Base-by-base conservation (phyloP, 2,329 filamentous ascomycete genomes). In the Claviceps sp. region DNA sequence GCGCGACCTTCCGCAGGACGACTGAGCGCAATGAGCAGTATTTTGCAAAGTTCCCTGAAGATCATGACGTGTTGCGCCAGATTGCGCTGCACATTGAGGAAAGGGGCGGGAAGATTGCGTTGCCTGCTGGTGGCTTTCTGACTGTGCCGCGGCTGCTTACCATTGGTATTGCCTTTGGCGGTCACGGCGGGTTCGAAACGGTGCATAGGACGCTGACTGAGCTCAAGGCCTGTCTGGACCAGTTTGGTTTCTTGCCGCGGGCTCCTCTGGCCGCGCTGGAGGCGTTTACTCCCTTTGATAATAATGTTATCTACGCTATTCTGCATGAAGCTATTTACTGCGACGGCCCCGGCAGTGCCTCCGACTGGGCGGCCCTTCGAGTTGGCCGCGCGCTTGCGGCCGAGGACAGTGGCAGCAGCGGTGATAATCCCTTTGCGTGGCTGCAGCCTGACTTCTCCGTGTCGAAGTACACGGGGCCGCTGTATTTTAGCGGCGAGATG, bases 401-500 rank as follows among this genome's bases (percentile, higher is more conserved):
- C 5, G 22, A 24, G 5, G 61, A 67, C 2, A 58, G 70, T 30
- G 30, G 47, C 37, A 58, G 70, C 34, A 43, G 52, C 30, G 40
- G 40, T 7, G 58, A 69, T 30, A 41, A 49, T 11, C 50, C 50
- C 14, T 83, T 75, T 57, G 59, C 67, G 38, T 83, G 80, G 81
- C 69, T 81, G 8, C 59, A 64, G 2, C 70, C 56, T 1, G 54
- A 56, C 17, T 57, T 57, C 8, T 64, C 64, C 0, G 65, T 71
- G 13, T 34, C 54, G 2, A 17, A 50, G 2, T 44, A 51, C 14
- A 41, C 14, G 5, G 63, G 70, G 2, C 82, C 84, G 0, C 71
- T 93, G 22, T 86, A 78, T 66, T 95, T 96, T 69, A 89, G 87
- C 0, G 89, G 90, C 54, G 91, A 97, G 70, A 96, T 95, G 89